Evolutionary conservation across 805 yeast genomes (phyloP).

Genomic region (Saccharomycopsis fermentans): DNA sequence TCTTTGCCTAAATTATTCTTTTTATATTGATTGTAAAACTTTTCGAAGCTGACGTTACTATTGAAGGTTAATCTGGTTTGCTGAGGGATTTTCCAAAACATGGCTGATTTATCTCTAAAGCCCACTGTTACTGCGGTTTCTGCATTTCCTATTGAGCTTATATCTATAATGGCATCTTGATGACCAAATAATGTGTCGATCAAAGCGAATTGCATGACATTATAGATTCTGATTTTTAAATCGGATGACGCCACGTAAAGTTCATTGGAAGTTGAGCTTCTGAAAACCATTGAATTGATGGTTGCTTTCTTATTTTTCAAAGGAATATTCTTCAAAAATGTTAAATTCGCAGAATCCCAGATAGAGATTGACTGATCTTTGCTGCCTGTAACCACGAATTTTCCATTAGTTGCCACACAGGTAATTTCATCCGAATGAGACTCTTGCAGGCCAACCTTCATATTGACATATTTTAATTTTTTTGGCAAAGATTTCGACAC

Average conservation of each 20-base stretch:
- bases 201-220: constrained; percentile 78
- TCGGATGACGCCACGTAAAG: constrained; percentile 91
- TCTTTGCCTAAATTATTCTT: constrained; percentile 27
- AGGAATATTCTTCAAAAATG: constrained; percentile 68
- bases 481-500: constrained; percentile 51
- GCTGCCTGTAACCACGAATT: constrained; percentile 85
- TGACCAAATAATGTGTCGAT: constrained; percentile 91
- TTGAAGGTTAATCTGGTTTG: constrained; percentile 84
- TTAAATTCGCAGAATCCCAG: constrained; percentile 74
- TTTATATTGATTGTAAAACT: constrained; percentile 25
- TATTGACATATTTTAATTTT: constrained; percentile 45
- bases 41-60: constrained; percentile 55
- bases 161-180: constrained; percentile 79
- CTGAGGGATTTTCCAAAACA: constrained; percentile 94
- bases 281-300: constrained; percentile 64
- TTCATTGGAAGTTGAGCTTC: constrained; percentile 65
- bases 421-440: constrained; percentile 73
- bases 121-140: constrained; percentile 97
- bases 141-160: constrained; percentile 58
- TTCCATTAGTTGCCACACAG: constrained; percentile 80
- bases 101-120: constrained; percentile 85
- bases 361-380: constrained; percentile 69
- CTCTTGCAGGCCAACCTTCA: constrained; percentile 28
- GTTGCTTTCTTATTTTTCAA: constrained; percentile 63
- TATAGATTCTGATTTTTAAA: constrained; percentile 77